Evolutionary conservation across 2,329 filamentous ascomycete species (phyloP), one percentile per base, ranked within the genome.

Genomic region (Ophiostoma perfectum): DNA sequence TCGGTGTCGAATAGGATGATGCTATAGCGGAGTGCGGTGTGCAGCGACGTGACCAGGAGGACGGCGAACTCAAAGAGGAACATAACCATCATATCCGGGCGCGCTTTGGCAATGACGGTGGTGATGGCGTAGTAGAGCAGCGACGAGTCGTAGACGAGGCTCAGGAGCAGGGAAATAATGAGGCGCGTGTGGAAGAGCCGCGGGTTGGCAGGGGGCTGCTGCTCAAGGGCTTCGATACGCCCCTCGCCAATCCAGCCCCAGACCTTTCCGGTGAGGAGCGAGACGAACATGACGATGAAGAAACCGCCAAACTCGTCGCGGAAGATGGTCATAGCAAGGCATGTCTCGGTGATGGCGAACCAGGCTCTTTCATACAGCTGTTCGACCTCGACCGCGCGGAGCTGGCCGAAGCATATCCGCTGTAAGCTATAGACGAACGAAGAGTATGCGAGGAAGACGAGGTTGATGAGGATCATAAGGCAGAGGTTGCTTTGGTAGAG

Each of bases 61-160:
- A 99, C 88, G 49, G 94, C 93, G 76, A 98, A 98, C 78, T 99
- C 95, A 74, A 99, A 99, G 5, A 96, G 88, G 75, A 99, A 99
- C 93, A 99, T 98, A 71, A 99, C 93, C 93, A 98, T 99, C 91
- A 99, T 98, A 70, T 96, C 95, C 0, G 94, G 93, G n/a, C 90
- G 85, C 2, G 94, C 92, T 76, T 96, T 89, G 69, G 91, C 88
- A 65, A 97, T 88, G 44, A 98, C 93, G 0, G 90, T 92, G 41
- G 88, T 86, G 70, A 96, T 83, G 69, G 90, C 89, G 77, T 97
- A 97, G 65, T 84, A 84, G 72, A 97, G 87, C 79, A 99, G 88
- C 76, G 85, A 89, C 38, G 88, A 77, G 75, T 97, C 90, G 79
- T 96, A 97, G 16, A 87, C 73, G 69, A 96, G 84, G 72, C 93